Evolutionary conservation across 2,329 filamentous ascomycete species (phyloP).

Genomic region (Huntiella abstrusa): DNA sequence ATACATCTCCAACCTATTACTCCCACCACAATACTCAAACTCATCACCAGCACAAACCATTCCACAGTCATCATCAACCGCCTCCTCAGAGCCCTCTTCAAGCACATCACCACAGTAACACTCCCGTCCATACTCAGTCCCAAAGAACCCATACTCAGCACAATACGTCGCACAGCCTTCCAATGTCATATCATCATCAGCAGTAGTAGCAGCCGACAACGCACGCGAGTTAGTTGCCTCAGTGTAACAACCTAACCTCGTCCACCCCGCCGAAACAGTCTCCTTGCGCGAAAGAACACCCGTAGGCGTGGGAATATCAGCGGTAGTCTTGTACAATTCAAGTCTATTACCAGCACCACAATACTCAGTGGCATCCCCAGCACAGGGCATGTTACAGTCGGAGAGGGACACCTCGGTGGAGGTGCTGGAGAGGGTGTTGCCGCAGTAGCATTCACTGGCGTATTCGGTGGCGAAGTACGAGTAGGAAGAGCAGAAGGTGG

Average conservation of each 20-base stretch:
- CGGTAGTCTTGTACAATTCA: conserved; percentile 24
- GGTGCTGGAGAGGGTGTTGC: conserved; percentile 21
- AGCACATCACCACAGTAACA: conserved; percentile 20
- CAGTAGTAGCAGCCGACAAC: conserved; percentile 16
- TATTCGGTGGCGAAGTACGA: conserved; percentile 33
- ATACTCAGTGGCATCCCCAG: conserved; percentile 23
- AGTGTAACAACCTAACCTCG: conserved; percentile 22
- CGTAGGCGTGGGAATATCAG: conserved; percentile 16
- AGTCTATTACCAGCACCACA: conserved; percentile 26
- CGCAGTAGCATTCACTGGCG: conserved; percentile 33
- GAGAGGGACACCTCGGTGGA: conserved; percentile 16
- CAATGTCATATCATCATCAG: conserved; percentile 21
- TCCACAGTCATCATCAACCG: conserved; percentile 8
- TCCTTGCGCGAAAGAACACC: conserved; percentile 17
- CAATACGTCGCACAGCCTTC: conserved; percentile 23
- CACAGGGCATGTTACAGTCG: conserved; percentile 23
- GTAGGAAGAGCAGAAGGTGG: conserved; percentile 26
- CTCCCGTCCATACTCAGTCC: conserved; percentile 13
- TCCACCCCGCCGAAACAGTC: conserved; percentile 19
- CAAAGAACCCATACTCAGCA: conserved; percentile 22
- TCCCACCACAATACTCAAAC: conserved; percentile 11
- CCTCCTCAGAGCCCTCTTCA: conserved; percentile 14
- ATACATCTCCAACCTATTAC: conserved; percentile 19
- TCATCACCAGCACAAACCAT: conserved; percentile 11
- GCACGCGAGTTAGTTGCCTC: conserved; percentile 19